Conservation (phyloP, 345 rosid species). For the Brassica carinata region DNA sequence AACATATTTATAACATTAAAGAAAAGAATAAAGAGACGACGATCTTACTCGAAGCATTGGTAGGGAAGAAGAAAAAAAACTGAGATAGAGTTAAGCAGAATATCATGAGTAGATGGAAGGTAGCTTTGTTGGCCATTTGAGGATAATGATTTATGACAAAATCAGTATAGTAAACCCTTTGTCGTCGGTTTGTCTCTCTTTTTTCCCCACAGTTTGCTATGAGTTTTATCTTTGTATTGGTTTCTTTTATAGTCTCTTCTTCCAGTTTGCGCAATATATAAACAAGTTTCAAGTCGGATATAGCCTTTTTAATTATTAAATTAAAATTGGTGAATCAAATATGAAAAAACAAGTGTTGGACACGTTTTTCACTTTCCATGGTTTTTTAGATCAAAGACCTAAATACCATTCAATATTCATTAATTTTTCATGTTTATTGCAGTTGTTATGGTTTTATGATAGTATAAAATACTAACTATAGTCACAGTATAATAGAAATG, state of each 20-base stretch:
- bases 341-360: background rate
- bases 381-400: background rate
- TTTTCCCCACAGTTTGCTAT: background rate
- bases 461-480: background rate
- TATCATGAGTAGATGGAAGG: conserved; percentile 41
- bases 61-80: conserved; percentile 30
- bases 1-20: background rate
- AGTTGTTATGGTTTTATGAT: background rate
- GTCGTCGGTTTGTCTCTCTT: conserved; percentile 17
- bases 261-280: conserved; percentile 12
- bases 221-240: conserved; percentile 18
- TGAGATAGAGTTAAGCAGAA: conserved; percentile 44
- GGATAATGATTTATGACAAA: background rate
- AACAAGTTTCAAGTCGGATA: background rate
- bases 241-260: conserved; percentile 20
- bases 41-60: conserved; percentile 30
- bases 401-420: background rate
- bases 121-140: conserved; percentile 48
- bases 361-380: background rate
- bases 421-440: conserved; percentile 1
- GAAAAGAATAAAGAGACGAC: background rate
- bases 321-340: background rate
- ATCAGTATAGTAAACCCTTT: background rate
- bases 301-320: background rate
- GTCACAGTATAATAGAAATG: background rate